phyloP scores from a whole-genome alignment of 192 early-diverging fungal species.

The Backusella circina region DNA sequence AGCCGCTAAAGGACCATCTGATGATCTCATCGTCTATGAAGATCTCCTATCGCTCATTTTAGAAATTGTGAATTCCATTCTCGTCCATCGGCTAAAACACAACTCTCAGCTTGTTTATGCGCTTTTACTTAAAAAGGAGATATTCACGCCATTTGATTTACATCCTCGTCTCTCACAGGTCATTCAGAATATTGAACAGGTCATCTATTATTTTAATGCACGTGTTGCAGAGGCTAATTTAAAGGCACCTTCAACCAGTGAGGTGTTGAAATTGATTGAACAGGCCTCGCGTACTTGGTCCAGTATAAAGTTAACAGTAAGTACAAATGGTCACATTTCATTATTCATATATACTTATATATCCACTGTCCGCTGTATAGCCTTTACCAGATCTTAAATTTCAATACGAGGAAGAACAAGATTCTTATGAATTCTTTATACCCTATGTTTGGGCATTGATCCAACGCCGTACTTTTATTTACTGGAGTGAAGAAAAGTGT shows the following conservation, averaged over 20 bases:
- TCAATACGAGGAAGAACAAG: slow-evolving; percentile 60
- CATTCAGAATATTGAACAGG: slow-evolving; percentile 63
- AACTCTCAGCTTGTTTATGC: slow-evolving; percentile 73
- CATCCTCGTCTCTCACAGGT: slow-evolving; percentile 51
- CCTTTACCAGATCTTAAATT: slow-evolving; percentile 58
- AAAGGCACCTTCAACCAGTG: slow-evolving; percentile 58
- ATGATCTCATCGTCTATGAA: slow-evolving; percentile 56
- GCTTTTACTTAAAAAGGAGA: slow-evolving; percentile 60
- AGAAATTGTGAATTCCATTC: slow-evolving; percentile 68
- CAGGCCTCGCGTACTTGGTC: slow-evolving; percentile 61
- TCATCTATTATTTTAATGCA: slow-evolving; percentile 61
- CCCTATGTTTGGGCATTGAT: slow-evolving; percentile 70
- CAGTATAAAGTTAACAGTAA: slow-evolving; percentile 46
- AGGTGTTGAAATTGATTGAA: slow-evolving; percentile 64
- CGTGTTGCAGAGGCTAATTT: slow-evolving; percentile 61
- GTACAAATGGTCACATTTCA: not conserved
- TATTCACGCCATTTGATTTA: slow-evolving; percentile 54
- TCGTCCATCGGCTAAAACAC: slow-evolving; percentile 55
- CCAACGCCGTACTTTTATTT: slow-evolving; percentile 53
- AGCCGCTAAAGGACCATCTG: slow-evolving; percentile 3
- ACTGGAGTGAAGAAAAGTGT: slow-evolving; percentile 68
- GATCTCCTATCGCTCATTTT: slow-evolving; percentile 65
- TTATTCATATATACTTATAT: slow-evolving; percentile 5
- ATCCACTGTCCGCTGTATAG: too few species aligned
- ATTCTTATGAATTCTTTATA: slow-evolving; percentile 58